A percentile compares a stretch with the other conserved stretches of the same genome.
phyloP scores from a whole-genome alignment of 495 filamentous ascomycete species.

The Podospora fimiseda region DNA sequence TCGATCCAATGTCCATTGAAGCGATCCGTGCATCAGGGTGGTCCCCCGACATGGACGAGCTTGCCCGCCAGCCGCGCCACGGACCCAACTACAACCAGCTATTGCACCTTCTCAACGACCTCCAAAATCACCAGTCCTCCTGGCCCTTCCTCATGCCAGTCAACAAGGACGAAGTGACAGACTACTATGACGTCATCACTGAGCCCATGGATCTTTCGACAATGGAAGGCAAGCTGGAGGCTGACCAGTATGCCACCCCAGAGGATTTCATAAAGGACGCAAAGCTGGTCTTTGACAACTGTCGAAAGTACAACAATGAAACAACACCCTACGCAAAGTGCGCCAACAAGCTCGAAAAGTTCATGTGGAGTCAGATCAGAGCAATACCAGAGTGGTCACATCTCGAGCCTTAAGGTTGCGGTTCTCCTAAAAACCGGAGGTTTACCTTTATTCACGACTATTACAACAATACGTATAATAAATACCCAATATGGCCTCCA shows the following conservation, averaged over 20 bases:
- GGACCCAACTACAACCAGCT: slow-evolving; percentile 94
- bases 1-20: slow-evolving; percentile 74
- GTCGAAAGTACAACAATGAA: slow-evolving; percentile 92
- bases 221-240: slow-evolving; percentile 94
- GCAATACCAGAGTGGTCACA: slow-evolving; percentile 95
- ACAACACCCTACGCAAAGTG: slow-evolving; percentile 91
- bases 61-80: slow-evolving; percentile 93
- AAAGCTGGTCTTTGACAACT: slow-evolving; percentile 89
- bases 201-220: slow-evolving; percentile 96
- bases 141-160: slow-evolving; percentile 96
- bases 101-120: slow-evolving; percentile 84
- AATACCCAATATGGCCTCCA: no score
- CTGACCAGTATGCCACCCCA: slow-evolving; percentile 81
- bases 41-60: slow-evolving; percentile 95
- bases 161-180: slow-evolving; percentile 87
- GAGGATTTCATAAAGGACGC: slow-evolving; percentile 94
- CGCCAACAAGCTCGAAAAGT: slow-evolving; percentile 93
- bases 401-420: slow-evolving; percentile 26
- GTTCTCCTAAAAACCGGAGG: no score
- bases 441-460: no score
- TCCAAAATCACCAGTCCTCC: slow-evolving; percentile 84
- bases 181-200: slow-evolving; percentile 98
- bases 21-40: slow-evolving; percentile 87
- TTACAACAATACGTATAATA: no score
- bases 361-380: slow-evolving; percentile 90